Conservation (phyloP, 176 grass and related monocot species). For the Eragrostis nindensis region DNA sequence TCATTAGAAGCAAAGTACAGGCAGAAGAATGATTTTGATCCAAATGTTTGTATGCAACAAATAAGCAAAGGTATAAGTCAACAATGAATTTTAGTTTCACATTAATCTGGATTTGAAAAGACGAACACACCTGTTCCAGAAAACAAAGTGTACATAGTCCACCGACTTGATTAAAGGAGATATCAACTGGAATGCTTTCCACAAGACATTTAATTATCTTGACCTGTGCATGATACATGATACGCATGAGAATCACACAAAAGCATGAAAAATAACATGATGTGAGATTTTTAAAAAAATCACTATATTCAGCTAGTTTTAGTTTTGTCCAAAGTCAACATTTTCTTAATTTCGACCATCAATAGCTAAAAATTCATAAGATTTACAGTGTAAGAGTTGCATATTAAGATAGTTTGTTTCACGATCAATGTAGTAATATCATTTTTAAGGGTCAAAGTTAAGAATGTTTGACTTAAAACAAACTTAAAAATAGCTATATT, state of each 20-base stretch:
- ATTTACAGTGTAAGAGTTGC: no score
- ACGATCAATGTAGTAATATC: no score
- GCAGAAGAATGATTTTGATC: constrained; percentile 24
- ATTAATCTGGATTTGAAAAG: constrained; percentile 33
- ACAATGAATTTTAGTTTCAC: background rate
- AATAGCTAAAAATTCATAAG: no score
- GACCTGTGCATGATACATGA: constrained; percentile 64
- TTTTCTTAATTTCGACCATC: no score
- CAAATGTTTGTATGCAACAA: constrained; percentile 24
- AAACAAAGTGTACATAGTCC: constrained; percentile 97
- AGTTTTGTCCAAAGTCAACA: no score
- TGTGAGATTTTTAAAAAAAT: no score
- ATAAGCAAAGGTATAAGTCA: constrained; percentile 29
- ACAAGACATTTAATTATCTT: constrained; percentile 98
- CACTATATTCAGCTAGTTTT: no score
- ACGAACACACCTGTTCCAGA: constrained; percentile 76
- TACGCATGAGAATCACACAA: constrained; percentile 30
- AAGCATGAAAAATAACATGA: constrained; percentile 6
- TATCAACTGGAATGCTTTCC: constrained; percentile 97
- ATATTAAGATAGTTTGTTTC: no score
- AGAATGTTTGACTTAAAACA: no score
- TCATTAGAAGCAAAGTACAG: constrained; percentile 50
- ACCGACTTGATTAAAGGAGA: constrained; percentile 98
- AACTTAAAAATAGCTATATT: no score
- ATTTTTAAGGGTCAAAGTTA: no score